phyloP scores from a whole-genome alignment of 768 basidiomycete genomes.

The Trametes punicea region DNA sequence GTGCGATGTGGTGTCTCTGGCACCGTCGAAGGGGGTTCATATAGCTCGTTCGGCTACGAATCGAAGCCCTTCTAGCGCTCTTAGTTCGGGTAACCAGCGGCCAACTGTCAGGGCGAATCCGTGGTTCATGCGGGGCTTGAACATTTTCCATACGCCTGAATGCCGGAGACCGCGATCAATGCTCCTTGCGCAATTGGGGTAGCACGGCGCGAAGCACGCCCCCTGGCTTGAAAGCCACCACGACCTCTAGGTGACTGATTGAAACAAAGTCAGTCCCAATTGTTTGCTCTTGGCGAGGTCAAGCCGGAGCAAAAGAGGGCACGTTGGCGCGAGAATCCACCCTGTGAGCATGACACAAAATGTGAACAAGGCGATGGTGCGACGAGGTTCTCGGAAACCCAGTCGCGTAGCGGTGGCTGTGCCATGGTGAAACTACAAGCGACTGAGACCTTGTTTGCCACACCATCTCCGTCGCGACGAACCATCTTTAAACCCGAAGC shows the following conservation, averaged over 20 bases:
- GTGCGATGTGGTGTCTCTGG: neutral
- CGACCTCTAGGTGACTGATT: neutral
- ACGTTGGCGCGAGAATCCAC: neutral
- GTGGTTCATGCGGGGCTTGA: neutral
- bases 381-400: constrained; percentile 1
- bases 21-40: neutral
- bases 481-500: constrained; percentile 9
- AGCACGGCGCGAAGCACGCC: neutral
- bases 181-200: neutral
- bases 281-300: neutral
- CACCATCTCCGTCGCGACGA: constrained; percentile 10
- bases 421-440: constrained; percentile 1
- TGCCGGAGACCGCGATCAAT: neutral
- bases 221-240: neutral
- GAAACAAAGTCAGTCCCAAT: neutral
- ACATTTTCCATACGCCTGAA: neutral
- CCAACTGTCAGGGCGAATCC: neutral
- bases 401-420: constrained; percentile 9
- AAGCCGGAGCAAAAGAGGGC: neutral
- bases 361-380: neutral
- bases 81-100: constrained; percentile 1
- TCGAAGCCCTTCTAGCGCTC: constrained; percentile 5
- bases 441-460: constrained; percentile 8
- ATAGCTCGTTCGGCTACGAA: constrained; percentile 7
- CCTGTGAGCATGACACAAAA: neutral